Conservation (phyloP, 2,329 filamentous ascomycete genomes). For the Pseudogymnoascus pannorum region DNA sequence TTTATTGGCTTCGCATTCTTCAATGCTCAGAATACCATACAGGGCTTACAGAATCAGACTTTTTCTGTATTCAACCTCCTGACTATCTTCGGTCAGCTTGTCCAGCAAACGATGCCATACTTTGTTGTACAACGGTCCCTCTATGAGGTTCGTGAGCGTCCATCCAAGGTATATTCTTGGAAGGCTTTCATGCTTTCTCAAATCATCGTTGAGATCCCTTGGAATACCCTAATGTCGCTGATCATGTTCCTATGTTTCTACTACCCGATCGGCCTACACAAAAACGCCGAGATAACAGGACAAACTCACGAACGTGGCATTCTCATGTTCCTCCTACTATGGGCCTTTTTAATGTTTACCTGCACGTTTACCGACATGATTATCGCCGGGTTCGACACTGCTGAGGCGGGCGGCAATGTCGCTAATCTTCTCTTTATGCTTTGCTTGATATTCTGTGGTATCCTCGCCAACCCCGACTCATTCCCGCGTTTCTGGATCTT, state of each 20-base stretch:
- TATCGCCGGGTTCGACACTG: conserved; percentile 67
- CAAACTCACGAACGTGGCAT: conserved; percentile 61
- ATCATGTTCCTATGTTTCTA: conserved; percentile 49
- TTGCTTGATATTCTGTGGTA: conserved; percentile 67
- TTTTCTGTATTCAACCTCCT: conserved; percentile 59
- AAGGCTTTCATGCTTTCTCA: conserved; percentile 49
- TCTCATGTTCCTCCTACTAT: conserved; percentile 71
- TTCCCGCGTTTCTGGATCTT: conserved; percentile 76
- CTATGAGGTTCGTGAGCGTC: conserved; percentile 52
- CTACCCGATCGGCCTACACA: conserved; percentile 49
- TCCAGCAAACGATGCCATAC: conserved; percentile 51
- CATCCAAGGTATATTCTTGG: conserved; percentile 57
- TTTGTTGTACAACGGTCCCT: conserved; percentile 51
- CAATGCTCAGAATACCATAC: conserved; percentile 45
- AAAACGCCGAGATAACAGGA: conserved; percentile 58
- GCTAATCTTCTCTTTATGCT: conserved; percentile 69
- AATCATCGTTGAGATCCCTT: conserved; percentile 40
- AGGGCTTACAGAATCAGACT: conserved; percentile 45
- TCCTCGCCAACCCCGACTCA: conserved; percentile 54
- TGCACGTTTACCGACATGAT: conserved; percentile 74
- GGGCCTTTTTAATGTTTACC: conserved; percentile 70
- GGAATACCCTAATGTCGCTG: conserved; percentile 36
- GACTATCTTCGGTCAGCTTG: conserved; percentile 51
- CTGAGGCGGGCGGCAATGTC: conserved; percentile 70
- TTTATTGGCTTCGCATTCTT: conserved; percentile 58